Evolutionary conservation across 495 filamentous ascomycete genomes (phyloP).

Genomic region (Bryoglossum gracile): DNA sequence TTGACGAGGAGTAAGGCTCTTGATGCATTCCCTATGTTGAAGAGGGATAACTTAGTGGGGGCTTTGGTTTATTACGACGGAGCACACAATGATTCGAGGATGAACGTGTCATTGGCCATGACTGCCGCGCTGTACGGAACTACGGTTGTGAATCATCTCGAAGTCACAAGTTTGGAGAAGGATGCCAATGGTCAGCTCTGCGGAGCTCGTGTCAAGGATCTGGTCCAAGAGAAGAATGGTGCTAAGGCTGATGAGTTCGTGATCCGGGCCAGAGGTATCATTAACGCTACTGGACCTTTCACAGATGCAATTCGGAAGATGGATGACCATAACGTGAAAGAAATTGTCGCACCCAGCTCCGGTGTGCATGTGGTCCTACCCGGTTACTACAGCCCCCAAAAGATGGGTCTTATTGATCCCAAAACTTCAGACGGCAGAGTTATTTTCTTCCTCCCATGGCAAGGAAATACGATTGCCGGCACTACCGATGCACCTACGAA

Average conservation of each 20-base stretch:
- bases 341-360: conserved; percentile 89
- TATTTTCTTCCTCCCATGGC: conserved; percentile 99
- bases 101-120: conserved; percentile 96
- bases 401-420: conserved; percentile 97
- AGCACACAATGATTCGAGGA: conserved; percentile 95
- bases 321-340: conserved; percentile 63
- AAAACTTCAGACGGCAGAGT: conserved; percentile 91
- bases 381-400: conserved; percentile 87
- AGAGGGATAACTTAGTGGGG: conserved; percentile 74
- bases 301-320: conserved; percentile 89
- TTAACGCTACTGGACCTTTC: conserved; percentile 97
- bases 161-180: conserved; percentile 80
- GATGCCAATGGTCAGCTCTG: conserved; percentile 69
- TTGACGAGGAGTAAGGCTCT: conserved; percentile 89
- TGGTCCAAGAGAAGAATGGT: conserved; percentile 51
- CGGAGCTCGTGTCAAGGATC: conserved; percentile 73
- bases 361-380: conserved; percentile 94
- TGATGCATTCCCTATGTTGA: conserved; percentile 97
- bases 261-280: conserved; percentile 81
- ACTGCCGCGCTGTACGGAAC: conserved; percentile 90
- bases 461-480: conserved; percentile 97
- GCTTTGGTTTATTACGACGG: conserved; percentile 98
- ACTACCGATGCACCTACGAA: conserved; percentile 87
- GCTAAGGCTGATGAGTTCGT: conserved; percentile 51
- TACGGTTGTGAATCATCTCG: conserved; percentile 88